Percentiles rank a stretch among this genome's conserved stretches.
These are phyloP conservation scores for Obelidium mucronatum DNA, from an alignment of 192 early-diverging fungal species.

Conservation along the genomic window DNA sequence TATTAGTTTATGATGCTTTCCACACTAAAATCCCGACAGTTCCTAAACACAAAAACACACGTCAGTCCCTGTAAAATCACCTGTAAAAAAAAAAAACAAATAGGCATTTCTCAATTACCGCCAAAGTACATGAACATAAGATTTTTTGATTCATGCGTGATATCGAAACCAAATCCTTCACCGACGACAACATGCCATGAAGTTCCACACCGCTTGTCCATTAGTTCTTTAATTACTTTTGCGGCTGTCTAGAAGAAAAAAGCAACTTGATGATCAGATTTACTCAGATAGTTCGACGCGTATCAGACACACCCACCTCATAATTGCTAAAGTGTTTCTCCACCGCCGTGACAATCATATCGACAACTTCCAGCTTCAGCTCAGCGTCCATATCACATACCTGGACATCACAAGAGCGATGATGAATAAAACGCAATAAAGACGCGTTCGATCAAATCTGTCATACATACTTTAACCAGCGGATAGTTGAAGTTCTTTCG, in stretches of 20 bases:
- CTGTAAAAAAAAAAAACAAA: no score
- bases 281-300: background rate
- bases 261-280: no score
- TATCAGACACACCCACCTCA: constrained; percentile 47
- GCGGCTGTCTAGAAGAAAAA: constrained; percentile 52
- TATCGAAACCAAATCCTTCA: constrained; percentile 70
- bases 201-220: constrained; percentile 68
- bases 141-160: constrained; percentile 64
- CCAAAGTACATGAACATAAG: constrained; percentile 71
- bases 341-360: constrained; percentile 67
- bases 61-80: background rate
- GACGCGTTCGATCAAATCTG: no score
- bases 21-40: constrained; percentile 55
- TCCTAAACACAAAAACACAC: constrained; percentile 9
- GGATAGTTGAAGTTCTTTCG: constrained; percentile 67
- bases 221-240: constrained; percentile 65
- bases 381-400: constrained; percentile 65
- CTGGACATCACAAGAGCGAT: constrained; percentile 31
- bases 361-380: constrained; percentile 59
- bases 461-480: constrained; percentile 62
- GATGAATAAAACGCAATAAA: background rate
- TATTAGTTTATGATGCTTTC: constrained; percentile 52
- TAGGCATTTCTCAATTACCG: no score
- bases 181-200: constrained; percentile 71
- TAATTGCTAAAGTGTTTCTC: constrained; percentile 68